Evolutionary conservation across 179 eudicot species (phyloP).

Genomic region (Heliamphora pulchella): DNA sequence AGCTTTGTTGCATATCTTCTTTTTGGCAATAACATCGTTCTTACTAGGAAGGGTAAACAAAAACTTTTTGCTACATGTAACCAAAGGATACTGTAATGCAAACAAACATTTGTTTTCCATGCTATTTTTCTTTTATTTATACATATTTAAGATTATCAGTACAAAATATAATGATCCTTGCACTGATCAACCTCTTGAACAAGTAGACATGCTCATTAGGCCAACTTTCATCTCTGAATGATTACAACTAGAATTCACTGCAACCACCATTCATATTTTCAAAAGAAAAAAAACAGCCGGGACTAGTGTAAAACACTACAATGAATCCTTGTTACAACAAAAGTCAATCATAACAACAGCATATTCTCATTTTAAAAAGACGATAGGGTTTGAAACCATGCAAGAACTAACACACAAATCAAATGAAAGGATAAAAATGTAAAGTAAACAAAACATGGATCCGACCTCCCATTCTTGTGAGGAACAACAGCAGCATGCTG

Average conservation of each 20-base stretch:
- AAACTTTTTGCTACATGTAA: background rate
- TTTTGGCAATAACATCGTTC: background rate
- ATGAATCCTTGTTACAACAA: background rate
- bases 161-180: background rate
- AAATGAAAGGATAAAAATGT: background rate
- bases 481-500: conserved; percentile 98
- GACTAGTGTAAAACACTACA: background rate
- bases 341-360: background rate
- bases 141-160: background rate
- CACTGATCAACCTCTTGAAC: background rate
- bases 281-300: background rate
- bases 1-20: background rate
- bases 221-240: no score
- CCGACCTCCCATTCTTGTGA: conserved; percentile 90
- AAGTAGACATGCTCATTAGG: background rate
- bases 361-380: background rate
- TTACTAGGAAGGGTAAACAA: background rate
- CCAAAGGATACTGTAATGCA: background rate
- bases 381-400: no score
- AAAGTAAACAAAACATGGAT: conserved; percentile 1
- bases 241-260: no score
- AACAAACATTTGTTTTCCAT: background rate
- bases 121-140: conserved; percentile 1
- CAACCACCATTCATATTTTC: background rate
- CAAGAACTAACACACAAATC: background rate